These are phyloP conservation scores for Hirsutella rhossiliensis DNA, from an alignment of 2,329 filamentous ascomycete genomes.

Conservation along the genomic window DNA sequence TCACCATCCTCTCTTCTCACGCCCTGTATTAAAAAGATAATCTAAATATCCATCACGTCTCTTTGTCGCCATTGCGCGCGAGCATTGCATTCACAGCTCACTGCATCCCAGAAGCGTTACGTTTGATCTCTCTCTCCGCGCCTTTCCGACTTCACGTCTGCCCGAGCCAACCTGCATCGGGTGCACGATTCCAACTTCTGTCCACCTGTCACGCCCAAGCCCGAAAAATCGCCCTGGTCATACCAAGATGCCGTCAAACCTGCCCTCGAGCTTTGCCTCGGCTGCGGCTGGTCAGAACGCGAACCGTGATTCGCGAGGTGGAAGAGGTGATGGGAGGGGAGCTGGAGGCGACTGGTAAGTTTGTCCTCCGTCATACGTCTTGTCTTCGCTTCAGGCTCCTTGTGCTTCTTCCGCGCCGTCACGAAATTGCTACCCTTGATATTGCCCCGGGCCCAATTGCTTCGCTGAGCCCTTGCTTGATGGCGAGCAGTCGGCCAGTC, in stretches of 20 bases:
- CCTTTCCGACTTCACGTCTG: background rate
- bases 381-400: background rate
- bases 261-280: conserved; percentile 75
- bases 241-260: conserved; percentile 53
- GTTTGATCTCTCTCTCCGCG: conserved; percentile 1
- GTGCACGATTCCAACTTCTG: background rate
- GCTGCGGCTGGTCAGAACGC: conserved; percentile 65
- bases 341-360: conserved; percentile 63
- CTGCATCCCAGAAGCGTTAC: conserved; percentile 1
- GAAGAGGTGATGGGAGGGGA: conserved; percentile 44
- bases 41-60: background rate
- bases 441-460: no score
- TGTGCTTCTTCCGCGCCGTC: no score
- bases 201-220: background rate
- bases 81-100: conserved; percentile 3
- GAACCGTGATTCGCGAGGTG: conserved; percentile 46
- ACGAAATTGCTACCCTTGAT: no score
- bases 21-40: conserved; percentile 1
- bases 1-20: conserved; percentile 3
- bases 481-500: background rate
- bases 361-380: background rate
- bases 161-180: background rate
- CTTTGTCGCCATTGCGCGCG: conserved; percentile 3
- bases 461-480: no score
- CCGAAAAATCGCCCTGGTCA: background rate